Conservation (phyloP, 2,329 filamentous ascomycete species). For the Xylaria sp. region DNA sequence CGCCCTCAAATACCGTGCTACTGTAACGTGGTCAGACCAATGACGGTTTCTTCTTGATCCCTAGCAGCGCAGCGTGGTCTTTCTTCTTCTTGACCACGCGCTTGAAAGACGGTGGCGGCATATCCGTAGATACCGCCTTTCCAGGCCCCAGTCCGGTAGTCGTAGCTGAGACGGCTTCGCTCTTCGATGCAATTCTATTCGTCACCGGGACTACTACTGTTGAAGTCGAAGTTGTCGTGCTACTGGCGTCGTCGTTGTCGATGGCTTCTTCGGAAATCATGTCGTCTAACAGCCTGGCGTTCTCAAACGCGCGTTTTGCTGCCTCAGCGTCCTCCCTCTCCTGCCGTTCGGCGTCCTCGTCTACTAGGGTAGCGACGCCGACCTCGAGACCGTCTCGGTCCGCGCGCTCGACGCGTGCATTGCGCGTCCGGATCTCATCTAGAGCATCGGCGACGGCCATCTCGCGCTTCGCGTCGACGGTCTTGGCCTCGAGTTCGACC, state of each 20-base stretch:
- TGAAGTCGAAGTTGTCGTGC: not conserved
- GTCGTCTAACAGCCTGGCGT: conserved; percentile 58
- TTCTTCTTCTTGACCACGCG: conserved; percentile 86
- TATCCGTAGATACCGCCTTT: conserved; percentile 38
- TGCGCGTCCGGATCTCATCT: conserved; percentile 91
- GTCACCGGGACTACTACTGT: conserved; percentile 7
- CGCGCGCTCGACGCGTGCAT: conserved; percentile 83
- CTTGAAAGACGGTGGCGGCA: conserved; percentile 72
- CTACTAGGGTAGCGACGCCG: conserved; percentile 56
- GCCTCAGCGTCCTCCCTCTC: conserved; percentile 85
- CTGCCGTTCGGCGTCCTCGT: conserved; percentile 66
- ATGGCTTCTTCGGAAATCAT: conserved; percentile 56
- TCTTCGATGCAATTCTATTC: not conserved
- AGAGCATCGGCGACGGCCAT: conserved; percentile 97
- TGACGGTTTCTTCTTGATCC: conserved; percentile 84
- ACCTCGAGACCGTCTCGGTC: conserved; percentile 70
- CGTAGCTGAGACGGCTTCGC: conserved; percentile 34
- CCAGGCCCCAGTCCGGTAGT: conserved; percentile 31
- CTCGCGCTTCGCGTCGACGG: conserved; percentile 87
- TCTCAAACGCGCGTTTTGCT: conserved; percentile 77
- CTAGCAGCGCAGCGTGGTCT: conserved; percentile 73
- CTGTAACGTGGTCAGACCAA: conserved; percentile 49
- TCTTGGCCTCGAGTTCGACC: conserved; percentile 94
- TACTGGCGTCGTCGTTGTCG: conserved; percentile 35
- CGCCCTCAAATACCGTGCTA: not conserved